Conservation (phyloP, 2,329 filamentous ascomycete genomes). For the Phyllachora maydis region DNA sequence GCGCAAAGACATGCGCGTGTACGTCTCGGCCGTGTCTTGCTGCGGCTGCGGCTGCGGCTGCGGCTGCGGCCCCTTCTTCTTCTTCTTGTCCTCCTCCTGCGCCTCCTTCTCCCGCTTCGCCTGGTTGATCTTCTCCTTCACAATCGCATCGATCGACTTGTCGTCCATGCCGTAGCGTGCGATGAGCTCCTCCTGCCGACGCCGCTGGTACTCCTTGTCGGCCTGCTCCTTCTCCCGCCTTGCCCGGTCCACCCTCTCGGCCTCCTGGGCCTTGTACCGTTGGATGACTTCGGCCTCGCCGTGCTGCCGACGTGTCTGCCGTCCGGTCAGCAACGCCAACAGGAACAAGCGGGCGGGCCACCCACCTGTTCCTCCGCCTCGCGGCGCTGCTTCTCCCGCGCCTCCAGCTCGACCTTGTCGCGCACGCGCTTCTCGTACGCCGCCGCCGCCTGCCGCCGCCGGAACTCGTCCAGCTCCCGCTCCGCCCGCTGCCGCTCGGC, state of each 20-base stretch:
- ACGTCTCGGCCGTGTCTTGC: conserved; percentile 22
- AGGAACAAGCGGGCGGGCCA: too few species aligned
- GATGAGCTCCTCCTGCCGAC: conserved; percentile 34
- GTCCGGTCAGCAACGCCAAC: too few species aligned
- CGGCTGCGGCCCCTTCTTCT: conserved; percentile 7
- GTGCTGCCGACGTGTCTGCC: too few species aligned
- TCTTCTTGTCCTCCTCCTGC: conserved; percentile 15
- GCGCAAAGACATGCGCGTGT: conserved; percentile 40
- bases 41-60: too few species aligned
- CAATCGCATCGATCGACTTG: conserved; percentile 34
- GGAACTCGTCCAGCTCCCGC: conserved; percentile 24
- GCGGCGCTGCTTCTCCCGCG: conserved; percentile 7
- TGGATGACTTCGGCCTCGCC: conserved; percentile 6
- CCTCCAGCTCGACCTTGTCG: conserved; percentile 5
- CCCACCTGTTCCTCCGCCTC: conserved; percentile 3
- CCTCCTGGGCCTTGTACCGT: conserved; percentile 6
- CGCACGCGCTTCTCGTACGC: conserved; percentile 4
- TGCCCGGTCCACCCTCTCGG: conserved; percentile 6
- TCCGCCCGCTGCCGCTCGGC: conserved; percentile 27
- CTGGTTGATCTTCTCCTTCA: conserved; percentile 27
- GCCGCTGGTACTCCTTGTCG: conserved; percentile 21
- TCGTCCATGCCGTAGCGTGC: conserved; percentile 38
- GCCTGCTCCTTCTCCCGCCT: conserved; percentile 5
- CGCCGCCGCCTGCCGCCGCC: conserved; percentile 11
- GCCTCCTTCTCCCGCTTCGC: conserved; percentile 18